Evolutionary conservation across 352 stramenopile genomes (phyloP), one percentile per base, ranked within the genome.

Genomic region (Phytophthora brassicae): DNA sequence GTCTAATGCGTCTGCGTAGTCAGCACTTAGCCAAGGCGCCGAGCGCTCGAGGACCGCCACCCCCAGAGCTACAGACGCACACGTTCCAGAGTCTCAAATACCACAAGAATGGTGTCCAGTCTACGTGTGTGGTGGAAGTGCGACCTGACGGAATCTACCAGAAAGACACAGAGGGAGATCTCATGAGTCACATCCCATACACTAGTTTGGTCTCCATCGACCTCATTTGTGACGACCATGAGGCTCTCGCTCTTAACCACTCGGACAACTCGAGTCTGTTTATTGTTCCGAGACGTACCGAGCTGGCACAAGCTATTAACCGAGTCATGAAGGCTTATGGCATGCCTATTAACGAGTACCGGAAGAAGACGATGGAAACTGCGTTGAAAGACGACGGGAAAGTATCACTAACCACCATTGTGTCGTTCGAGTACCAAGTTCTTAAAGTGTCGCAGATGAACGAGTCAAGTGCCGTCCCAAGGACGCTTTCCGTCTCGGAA

Each of bases 191-290:
- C 66, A 91, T 94, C 51, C 70, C 81, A 19, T 94, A 91, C 59
- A 92, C 84, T 11, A 92, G 81, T 50, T 66, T 94, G 19, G 84
- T 94, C 20, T 94, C 84, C 0, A 90, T 94, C 33, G 82, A 94
- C 48, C 36, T 94, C 45, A 82, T 94, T n/a, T 88, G 76, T 38
- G 81, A 94, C 56, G 68, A 90, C 48, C 77, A 83, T 47, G 74
- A 86, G 12, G 82, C 81, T 12, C 86, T 94, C 51, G 49, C 74
- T 6, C 62, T 94, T 11, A 94, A 94, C 56, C 82, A 94, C 45
- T 81, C 82, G 29, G 81, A 92, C 62, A 92, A 92, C 43, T 94
- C 84, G 41, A 94, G 84, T 58, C 55, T 94, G 8, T 94, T 94
- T 41, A 48, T 89, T 44, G 77, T 92, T 0, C 64, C 75, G 43